phyloP scores from a whole-genome alignment of 1,139 yeast genomes.

The Debaryomyces psychrophilus region DNA sequence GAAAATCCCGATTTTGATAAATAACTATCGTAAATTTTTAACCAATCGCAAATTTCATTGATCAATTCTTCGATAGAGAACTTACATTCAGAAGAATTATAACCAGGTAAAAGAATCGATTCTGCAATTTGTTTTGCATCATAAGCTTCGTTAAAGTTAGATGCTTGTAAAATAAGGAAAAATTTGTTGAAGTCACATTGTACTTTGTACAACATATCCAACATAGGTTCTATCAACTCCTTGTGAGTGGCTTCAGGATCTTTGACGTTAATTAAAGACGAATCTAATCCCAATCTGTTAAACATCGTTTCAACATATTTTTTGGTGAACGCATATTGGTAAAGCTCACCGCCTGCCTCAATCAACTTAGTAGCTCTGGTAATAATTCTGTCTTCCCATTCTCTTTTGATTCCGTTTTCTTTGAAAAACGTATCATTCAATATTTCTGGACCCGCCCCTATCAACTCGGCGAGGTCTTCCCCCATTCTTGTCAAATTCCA shows the following conservation, averaged over 20 bases:
- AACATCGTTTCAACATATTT: conserved; percentile 64
- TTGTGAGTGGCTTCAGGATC: conserved; percentile 42
- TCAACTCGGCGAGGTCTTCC: conserved; percentile 77
- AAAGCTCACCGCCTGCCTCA: conserved; percentile 65
- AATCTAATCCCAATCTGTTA: conserved; percentile 65
- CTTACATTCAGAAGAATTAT: conserved; percentile 23
- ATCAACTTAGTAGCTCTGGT: conserved; percentile 68
- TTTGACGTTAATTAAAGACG: conserved; percentile 37
- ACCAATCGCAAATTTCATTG: conserved; percentile 41
- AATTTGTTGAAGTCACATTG: conserved; percentile 81
- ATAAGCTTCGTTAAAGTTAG: conserved; percentile 22
- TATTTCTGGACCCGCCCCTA: conserved; percentile 66
- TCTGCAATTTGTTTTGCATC: conserved; percentile 31
- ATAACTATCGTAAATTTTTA: conserved; percentile 40
- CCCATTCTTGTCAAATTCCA: conserved; percentile 90
- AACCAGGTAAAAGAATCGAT: conserved; percentile 23
- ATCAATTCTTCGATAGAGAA: conserved; percentile 37
- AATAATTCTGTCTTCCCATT: conserved; percentile 55
- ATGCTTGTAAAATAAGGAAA: conserved; percentile 63
- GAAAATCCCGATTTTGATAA: conserved; percentile 31
- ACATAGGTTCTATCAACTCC: conserved; percentile 60
- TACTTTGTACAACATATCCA: conserved; percentile 62
- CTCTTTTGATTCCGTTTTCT: conserved; percentile 42
- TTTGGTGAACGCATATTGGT: conserved; percentile 61
- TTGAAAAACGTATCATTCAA: conserved; percentile 44